These are phyloP conservation scores for Leishmania arabica DNA, from an alignment of 208 protist species.

Conservation along the genomic window DNA sequence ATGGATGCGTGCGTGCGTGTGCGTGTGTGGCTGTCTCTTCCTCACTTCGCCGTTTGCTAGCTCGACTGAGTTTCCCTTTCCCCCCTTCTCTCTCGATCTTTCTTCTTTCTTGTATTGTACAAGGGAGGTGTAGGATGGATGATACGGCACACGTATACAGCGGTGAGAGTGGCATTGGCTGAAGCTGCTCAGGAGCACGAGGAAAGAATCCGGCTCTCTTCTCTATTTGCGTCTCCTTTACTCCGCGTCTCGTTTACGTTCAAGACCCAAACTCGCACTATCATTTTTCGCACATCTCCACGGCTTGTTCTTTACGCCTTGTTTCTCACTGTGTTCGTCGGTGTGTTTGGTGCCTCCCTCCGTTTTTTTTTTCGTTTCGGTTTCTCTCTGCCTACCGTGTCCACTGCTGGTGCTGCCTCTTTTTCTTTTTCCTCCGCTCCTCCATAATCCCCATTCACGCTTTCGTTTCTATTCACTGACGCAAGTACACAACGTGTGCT, in stretches of 20 bases:
- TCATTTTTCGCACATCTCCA: not conserved
- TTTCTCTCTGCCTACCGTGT: not conserved
- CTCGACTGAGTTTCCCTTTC: not conserved
- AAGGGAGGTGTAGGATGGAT: not conserved
- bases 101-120: conserved; percentile 13
- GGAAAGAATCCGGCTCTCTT: not conserved
- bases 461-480: not conserved
- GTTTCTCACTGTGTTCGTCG: not conserved
- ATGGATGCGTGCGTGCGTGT: not conserved
- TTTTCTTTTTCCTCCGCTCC: not conserved
- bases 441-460: not conserved
- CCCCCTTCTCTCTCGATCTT: conserved; percentile 5
- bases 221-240: not conserved
- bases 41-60: not conserved
- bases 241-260: too few relatives aligned
- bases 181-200: not conserved
- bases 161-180: not conserved
- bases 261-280: not conserved
- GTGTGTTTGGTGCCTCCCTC: not conserved
- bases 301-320: too few relatives aligned
- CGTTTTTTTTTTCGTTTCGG: not conserved
- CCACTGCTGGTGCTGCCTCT: conserved; percentile 1
- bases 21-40: not conserved
- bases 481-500: not conserved
- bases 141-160: not conserved